Evolutionary conservation across 2,329 filamentous ascomycete genomes (phyloP).

Genomic region (Monosporascus ibericus): DNA sequence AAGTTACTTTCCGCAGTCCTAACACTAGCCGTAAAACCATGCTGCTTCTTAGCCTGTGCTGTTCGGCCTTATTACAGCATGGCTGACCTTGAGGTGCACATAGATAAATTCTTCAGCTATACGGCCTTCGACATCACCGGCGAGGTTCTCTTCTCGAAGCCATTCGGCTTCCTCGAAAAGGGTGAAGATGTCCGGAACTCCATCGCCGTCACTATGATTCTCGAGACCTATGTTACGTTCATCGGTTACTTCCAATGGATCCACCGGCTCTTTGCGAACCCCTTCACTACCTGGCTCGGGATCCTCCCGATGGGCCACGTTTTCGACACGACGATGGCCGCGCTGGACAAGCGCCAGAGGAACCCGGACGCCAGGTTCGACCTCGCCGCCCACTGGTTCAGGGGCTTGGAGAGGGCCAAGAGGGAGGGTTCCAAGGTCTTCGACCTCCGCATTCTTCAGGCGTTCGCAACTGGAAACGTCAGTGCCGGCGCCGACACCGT

Average conservation of each 20-base stretch:
- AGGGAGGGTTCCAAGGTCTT: slow-evolving; percentile 1
- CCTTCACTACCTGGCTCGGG: slow-evolving; percentile 7
- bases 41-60: background rate
- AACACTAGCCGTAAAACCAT: too few relatives aligned
- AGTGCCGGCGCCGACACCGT: slow-evolving; percentile 7
- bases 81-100: slow-evolving; percentile 4
- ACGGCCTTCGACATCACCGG: slow-evolving; percentile 26
- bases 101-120: slow-evolving; percentile 18
- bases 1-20: background rate
- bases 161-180: slow-evolving; percentile 22
- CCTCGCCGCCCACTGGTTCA: slow-evolving; percentile 9
- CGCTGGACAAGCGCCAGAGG: slow-evolving; percentile 2
- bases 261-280: slow-evolving; percentile 13
- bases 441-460: slow-evolving; percentile 1
- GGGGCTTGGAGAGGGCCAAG: slow-evolving; percentile 5
- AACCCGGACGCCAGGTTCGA: slow-evolving; percentile 8
- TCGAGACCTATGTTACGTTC: slow-evolving; percentile 3
- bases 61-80: background rate
- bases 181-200: slow-evolving; percentile 20
- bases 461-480: slow-evolving; percentile 2
- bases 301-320: slow-evolving; percentile 10
- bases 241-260: slow-evolving; percentile 8
- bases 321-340: slow-evolving; percentile 5
- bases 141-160: slow-evolving; percentile 23
- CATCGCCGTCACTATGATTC: slow-evolving; percentile 8